These are phyloP conservation scores for Trichoderma orchidacearum DNA, from an alignment of 495 filamentous ascomycete genomes.

Conservation along the genomic window DNA sequence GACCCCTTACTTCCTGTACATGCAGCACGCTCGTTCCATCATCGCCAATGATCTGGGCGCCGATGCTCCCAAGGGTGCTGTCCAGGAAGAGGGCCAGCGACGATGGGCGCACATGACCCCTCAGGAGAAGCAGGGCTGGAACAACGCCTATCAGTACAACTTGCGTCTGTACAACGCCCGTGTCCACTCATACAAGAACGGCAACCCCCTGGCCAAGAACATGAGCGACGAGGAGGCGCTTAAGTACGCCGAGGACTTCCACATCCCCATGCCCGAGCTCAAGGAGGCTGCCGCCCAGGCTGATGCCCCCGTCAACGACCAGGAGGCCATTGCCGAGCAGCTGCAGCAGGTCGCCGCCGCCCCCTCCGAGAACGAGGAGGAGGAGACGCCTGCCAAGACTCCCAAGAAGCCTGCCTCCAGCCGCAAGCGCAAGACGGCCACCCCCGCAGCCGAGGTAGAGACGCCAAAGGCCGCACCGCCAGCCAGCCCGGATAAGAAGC, in stretches of 20 bases:
- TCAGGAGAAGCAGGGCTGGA: slow-evolving; percentile 66
- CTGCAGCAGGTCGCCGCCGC: slow-evolving; percentile 31
- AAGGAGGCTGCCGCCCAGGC: slow-evolving; percentile 25
- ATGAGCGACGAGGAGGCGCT: slow-evolving; percentile 46
- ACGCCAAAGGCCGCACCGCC: slow-evolving; percentile 37
- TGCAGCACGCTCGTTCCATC: slow-evolving; percentile 63
- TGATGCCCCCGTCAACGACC: slow-evolving; percentile 39
- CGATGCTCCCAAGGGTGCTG: slow-evolving; percentile 58
- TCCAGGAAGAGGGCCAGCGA: slow-evolving; percentile 66
- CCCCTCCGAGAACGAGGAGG: slow-evolving; percentile 14
- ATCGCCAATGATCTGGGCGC: slow-evolving; percentile 65
- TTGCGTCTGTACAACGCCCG: slow-evolving; percentile 59
- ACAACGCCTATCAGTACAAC: slow-evolving; percentile 61
- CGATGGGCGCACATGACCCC: slow-evolving; percentile 68
- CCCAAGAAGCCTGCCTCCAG: slow-evolving; percentile 32
- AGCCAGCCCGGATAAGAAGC: slow-evolving; percentile 49
- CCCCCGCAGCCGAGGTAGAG: slow-evolving; percentile 35
- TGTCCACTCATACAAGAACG: slow-evolving; percentile 58
- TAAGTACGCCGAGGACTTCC: slow-evolving; percentile 39
- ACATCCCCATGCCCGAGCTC: slow-evolving; percentile 23
- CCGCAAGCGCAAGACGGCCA: slow-evolving; percentile 36
- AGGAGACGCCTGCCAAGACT: slow-evolving; percentile 30
- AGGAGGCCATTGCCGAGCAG: slow-evolving; percentile 44
- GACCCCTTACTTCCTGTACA: slow-evolving; percentile 90
- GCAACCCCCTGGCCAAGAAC: slow-evolving; percentile 47